These are phyloP conservation scores for Penicillium longicatenatum DNA, from an alignment of 495 filamentous ascomycete species.

Conservation along the genomic window DNA sequence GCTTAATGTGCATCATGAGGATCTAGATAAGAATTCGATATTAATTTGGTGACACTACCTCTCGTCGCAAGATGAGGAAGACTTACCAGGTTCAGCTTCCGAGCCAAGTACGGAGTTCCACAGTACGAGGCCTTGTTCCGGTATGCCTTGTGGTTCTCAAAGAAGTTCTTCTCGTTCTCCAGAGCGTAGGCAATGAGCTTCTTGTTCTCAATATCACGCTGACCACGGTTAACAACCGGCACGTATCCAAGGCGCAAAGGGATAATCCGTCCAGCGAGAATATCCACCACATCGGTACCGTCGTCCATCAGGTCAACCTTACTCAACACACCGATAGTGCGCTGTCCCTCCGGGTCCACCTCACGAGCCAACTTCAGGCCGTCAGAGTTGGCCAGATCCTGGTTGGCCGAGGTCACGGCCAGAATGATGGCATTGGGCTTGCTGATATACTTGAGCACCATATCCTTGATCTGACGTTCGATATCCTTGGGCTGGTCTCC, in stretches of 20 bases:
- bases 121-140: constrained; percentile 98
- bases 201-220: constrained; percentile 97
- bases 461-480: constrained; percentile 94
- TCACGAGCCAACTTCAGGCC: constrained; percentile 95
- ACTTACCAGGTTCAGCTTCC: constrained; percentile 88
- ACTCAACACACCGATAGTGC: constrained; percentile 97
- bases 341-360: constrained; percentile 96
- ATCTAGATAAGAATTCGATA: constrained; percentile 57
- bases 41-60: not conserved
- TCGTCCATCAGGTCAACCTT: constrained; percentile 99
- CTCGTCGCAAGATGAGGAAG: not conserved
- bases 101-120: constrained; percentile 93
- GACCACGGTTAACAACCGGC: constrained; percentile 98
- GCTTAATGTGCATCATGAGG: constrained; percentile 99
- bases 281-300: constrained; percentile 98
- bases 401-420: constrained; percentile 94
- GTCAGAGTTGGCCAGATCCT: constrained; percentile 98
- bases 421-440: constrained; percentile 98
- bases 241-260: constrained; percentile 95
- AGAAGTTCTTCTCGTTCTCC: constrained; percentile 95
- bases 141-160: constrained; percentile 98
- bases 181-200: constrained; percentile 89
- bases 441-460: constrained; percentile 98
- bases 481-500: constrained; percentile 99
- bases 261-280: constrained; percentile 97